Evolutionary conservation across 768 basidiomycete species (phyloP), one percentile per base, ranked within the genome.

Genomic region (Tylopilus subfusipes): DNA sequence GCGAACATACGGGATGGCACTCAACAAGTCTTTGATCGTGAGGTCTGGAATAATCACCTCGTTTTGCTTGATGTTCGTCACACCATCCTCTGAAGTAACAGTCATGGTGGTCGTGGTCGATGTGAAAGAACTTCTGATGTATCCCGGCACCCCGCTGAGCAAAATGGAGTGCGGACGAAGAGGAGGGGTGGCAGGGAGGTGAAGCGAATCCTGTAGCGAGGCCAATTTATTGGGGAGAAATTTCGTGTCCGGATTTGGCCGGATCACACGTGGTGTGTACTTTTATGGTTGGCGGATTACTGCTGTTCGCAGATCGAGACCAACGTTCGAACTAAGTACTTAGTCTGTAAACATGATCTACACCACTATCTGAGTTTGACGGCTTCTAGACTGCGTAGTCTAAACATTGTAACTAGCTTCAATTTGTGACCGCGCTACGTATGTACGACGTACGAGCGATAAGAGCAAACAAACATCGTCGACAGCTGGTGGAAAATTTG

Each of bases 21-120:
- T 81, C 48, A 95, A 79, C 62, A 96, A 68, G 64, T 97, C 89
- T 76, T 95, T 97, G 71, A 95, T 80, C 36, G 89, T 80, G 57
- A 93, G 80, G 76, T 93, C 86, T 21, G 93, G 93, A 58, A 96
- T 88, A 25, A 79, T 65, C 55, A 82, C 80, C 45, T 79, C 76
- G 40, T 74, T 78, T 73, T 89, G 88, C 56, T 85, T 76, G 45
- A 78, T 64, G 51, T 67, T 70, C 53, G 66, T 65, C 21, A 62
- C 42, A 43, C 56, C 61, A 24, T 63, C 39, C 47, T 57, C 54
- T 14, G 53, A 51, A 19, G 54, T 12, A 16, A 54, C 18, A 29
- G 19, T 55, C 69, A 71, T 70, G 18, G 42, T 58, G 44, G 46
- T 58, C 57, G 61, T 64, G 14, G 55, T 25, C 13, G 42, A 47